Base-by-base conservation (phyloP, 495 filamentous ascomycete species). In the Penicillium roqueforti region DNA sequence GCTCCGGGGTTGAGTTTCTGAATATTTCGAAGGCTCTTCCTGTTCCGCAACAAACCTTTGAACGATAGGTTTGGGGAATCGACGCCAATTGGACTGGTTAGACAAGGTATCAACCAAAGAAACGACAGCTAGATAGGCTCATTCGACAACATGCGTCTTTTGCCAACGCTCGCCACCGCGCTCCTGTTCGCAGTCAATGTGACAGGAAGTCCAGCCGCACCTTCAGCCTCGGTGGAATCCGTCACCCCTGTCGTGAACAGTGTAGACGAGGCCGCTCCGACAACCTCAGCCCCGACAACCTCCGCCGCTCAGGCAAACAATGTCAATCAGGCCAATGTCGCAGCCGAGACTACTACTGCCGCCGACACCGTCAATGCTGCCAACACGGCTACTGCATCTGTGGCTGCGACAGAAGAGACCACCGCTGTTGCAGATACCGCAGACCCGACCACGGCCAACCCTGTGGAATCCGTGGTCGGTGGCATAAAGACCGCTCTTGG, bases 91-190 rank as follows among this genome's bases (percentile, higher is more conserved):
- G 3, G 45, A 53, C 32, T 40, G 50, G 39, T 29, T 4, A 7
- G 50, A 34, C 50, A 52, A 52, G 14, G 36, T 52, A 52, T 44
- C 39, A 32, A 34, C 11, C 8, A 22, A 32, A 38, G 58, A 41
- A 44, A 40, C 34, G 34, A 53, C 31, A 49, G 54, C 60, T 40
- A 54, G 51, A 46, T 51, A 29, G 32, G 29, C 36, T 40, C 38
- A 43, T 18, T 43, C 45, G 47, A 47, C 59, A 65, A 42, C 31
- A 66, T 66, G 63, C 63, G 63, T 63, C 60, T 66, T 44, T 50
- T 66, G 51, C 60, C 63, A 29, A 60, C 59, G 38, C n/a, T 66
- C 9, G 55, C 63, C 43, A 66, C 63, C 28, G 60, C 63, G 20
- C 50, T 52, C 34, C 47, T 66, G 51, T 54, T 66, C 45, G 53